Base-by-base conservation (phyloP, 306 rosid genomes). In the Cicer judaicum region DNA sequence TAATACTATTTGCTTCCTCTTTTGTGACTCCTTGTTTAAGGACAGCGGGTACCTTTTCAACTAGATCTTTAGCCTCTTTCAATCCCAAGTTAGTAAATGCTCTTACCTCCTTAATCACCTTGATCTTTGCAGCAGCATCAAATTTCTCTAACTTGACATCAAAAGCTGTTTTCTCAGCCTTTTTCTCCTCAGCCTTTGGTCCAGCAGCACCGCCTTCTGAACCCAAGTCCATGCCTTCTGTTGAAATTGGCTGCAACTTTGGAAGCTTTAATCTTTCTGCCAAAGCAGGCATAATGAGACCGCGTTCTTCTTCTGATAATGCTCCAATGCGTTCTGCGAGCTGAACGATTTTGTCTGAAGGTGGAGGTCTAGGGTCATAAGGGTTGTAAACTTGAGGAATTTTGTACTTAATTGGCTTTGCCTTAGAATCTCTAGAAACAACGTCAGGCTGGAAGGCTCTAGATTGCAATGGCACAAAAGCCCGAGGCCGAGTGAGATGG, bases 41-140 rank as follows among this genome's bases (percentile, higher is more conserved):
- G 34, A 85, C 70, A 18, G 48, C 76, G 0, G 88, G 88, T 42
- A 29, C 88, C 79, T 85, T 85, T 78, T 85, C 88, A 46, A 85
- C 85, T 24, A 85, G 88, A 78, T 85, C 88, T 71, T 85, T 85
- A 69, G 88, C 88, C 70, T 85, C 88, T 81, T 85, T 81, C 81
- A 85, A 64, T 78, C 88, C 88, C 47, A 85, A 57, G 75, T 38
- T 75, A 43, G 88, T 85, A 53, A 85, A 85, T 44, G 85, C 52
- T 75, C 88, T 81, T 59, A 85, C 85, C 79, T 85, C 88, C 81
- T 85, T 85, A 60, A 81, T 85, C 79, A 85, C 88, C 81, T 85
- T 85, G 79, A 85, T 85, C 81, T 85, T 85, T 29, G 88, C 77
- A 8, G 88, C 53, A 38, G 88, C 63, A 60, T 85, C 88, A 47